Evolutionary conservation across 2,329 filamentous ascomycete species (phyloP), one percentile per base, ranked within the genome.

Genomic region (Colletotrichum lindemuthianum): DNA sequence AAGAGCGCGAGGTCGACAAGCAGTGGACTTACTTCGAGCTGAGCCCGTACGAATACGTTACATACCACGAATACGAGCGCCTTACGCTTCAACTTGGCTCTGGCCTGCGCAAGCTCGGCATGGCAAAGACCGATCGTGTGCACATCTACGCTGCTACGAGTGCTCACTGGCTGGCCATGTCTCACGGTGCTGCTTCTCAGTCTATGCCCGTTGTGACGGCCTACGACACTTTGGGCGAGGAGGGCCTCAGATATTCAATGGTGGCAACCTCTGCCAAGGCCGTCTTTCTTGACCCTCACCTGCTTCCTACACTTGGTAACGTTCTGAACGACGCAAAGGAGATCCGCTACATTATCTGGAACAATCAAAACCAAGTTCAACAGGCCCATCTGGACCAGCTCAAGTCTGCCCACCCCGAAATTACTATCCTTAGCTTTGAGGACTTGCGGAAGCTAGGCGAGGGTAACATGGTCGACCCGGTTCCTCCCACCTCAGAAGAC

Each of bases 21-120:
- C 86, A 92, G 73, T 96, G 92, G 92, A 90, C 89, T 60, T 96
- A 91, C 79, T 96, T 92, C 75, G 92, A 96, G 82, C 87, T 95
- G 71, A 90, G 90, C 74, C 83, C 82, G 55, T 96, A 95, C 82
- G 86, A 88, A 66, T 96, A 91, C 82, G 83, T 90, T 74, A 90
- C 85, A 73, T 96, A 92, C 79, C 84, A 86, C 71, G 90, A 96
- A 77, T 96, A 93, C 74, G 88, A 94, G 81, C 84, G 88, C 74
- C 80, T 90, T 71, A 85, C 84, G 32, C 79, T 91, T 44, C 83
- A 91, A 70, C 74, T 93, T 39, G 92, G 92, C 54, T 82, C 87
- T 34, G 92, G 89, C 58, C 81, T 93, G 75, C 86, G 89, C 73
- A 88, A 91, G 76, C 82, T 96, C 39, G 92, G 93, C 58, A 77